A percentile compares a stretch with the other conserved stretches of the same genome.
Evolutionary conservation across 139 green algal species (phyloP).

Genomic region (Chlamydomonas asymmetrica): DNA sequence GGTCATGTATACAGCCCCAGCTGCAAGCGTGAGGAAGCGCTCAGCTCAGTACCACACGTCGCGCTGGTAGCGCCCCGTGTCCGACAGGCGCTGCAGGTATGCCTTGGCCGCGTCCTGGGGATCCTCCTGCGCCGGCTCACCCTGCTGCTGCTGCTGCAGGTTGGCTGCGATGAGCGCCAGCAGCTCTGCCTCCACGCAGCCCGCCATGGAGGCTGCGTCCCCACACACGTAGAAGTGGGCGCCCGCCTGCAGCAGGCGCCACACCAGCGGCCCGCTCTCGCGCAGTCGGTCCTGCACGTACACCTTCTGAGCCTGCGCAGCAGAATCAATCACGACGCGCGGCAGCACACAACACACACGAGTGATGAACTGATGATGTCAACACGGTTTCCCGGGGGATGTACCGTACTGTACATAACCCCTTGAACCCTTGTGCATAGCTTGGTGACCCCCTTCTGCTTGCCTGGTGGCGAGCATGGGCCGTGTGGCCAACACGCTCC

Average conservation of each 20-base stretch:
- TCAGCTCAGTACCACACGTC: slow-evolving; percentile 84
- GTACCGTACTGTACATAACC: too few relatives aligned
- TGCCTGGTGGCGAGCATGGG: too few relatives aligned
- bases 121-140: not conserved
- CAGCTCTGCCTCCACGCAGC: slow-evolving; percentile 56
- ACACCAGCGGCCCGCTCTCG: slow-evolving; percentile 65
- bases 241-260: slow-evolving; percentile 67
- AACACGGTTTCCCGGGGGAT: too few relatives aligned
- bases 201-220: slow-evolving; percentile 81
- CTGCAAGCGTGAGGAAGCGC: too few relatives aligned
- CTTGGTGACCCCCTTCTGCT: too few relatives aligned
- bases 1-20: too few relatives aligned
- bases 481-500: too few relatives aligned
- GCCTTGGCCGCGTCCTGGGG: slow-evolving; percentile 21
- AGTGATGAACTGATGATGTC: too few relatives aligned
- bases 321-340: not conserved
- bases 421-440: too few relatives aligned
- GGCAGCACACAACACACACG: not conserved
- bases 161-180: slow-evolving; percentile 22
- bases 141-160: not conserved
- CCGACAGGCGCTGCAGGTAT: slow-evolving; percentile 62
- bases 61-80: slow-evolving; percentile 70
- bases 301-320: slow-evolving; percentile 70
- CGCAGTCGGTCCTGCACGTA: slow-evolving; percentile 91
- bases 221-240: slow-evolving; percentile 92